Percentiles rank a stretch among this genome's conserved stretches.
phyloP scores from a whole-genome alignment of 305 asterid genomes.

The Fraxinus baroniana region DNA sequence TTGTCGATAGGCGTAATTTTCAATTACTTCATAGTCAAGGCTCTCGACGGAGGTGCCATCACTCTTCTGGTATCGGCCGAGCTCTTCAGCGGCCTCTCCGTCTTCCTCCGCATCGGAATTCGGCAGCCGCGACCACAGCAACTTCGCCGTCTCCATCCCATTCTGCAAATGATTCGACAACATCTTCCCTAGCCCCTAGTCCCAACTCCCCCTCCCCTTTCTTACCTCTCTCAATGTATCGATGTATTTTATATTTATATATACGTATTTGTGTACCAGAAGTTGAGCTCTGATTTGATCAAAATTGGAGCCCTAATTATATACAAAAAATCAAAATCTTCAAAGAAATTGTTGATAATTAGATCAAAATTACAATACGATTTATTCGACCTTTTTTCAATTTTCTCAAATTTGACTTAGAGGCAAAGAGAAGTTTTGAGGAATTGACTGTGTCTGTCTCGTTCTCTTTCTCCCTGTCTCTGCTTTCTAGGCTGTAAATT shows the following conservation, averaged over 20 bases:
- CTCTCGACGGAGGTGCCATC: slow-evolving; percentile 67
- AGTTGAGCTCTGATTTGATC: slow-evolving; percentile 24
- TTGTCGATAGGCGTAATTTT: slow-evolving; percentile 73
- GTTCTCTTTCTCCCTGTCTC: no score
- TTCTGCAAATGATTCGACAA: slow-evolving; percentile 82
- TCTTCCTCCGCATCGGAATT: slow-evolving; percentile 56
- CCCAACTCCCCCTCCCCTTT: not conserved
- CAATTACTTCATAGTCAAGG: slow-evolving; percentile 95
- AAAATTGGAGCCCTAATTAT: slow-evolving; percentile 29
- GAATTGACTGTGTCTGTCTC: not conserved
- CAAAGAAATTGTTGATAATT: not conserved
- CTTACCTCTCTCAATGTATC: not conserved
- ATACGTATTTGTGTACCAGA: not conserved
- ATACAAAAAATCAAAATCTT: slow-evolving; percentile 16
- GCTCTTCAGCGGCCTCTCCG: slow-evolving; percentile 29
- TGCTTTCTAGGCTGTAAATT: not conserved
- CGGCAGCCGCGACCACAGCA: slow-evolving; percentile 90
- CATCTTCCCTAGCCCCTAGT: slow-evolving; percentile 35
- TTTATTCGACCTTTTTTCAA: not conserved
- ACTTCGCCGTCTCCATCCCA: slow-evolving; percentile 82
- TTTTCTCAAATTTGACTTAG: not conserved
- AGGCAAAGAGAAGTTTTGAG: not conserved
- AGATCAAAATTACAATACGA: not conserved
- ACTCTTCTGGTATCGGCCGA: slow-evolving; percentile 32
- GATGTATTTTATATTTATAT: not conserved